phyloP scores from a whole-genome alignment of 805 yeast species.

The Saturnispora mendoncae region DNA sequence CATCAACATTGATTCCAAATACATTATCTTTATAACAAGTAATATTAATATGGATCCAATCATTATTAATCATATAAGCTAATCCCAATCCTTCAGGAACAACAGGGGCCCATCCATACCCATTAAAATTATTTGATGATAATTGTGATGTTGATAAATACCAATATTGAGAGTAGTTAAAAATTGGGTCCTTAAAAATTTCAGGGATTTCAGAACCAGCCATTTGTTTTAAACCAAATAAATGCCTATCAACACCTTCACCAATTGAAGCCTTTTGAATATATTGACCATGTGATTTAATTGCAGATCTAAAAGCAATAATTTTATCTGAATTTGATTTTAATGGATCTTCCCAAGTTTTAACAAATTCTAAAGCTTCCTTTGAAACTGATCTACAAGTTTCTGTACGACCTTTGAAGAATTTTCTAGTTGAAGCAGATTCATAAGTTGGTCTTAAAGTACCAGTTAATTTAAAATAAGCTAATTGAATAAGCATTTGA shows the following conservation, averaged over 20 bases:
- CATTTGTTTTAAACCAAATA: conserved; percentile 78
- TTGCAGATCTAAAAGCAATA: conserved; percentile 61
- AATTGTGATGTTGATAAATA: conserved; percentile 82
- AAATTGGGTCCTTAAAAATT: conserved; percentile 68
- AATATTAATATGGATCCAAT: conserved; percentile 79
- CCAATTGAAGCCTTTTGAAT: conserved; percentile 76
- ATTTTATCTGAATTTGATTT: conserved; percentile 49
- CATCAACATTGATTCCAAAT: conserved; percentile 44
- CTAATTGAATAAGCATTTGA: conserved; percentile 86
- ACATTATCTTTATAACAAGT: conserved; percentile 60
- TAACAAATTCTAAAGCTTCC: conserved; percentile 62
- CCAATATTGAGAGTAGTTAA: conserved; percentile 75
- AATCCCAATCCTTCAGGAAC: conserved; percentile 89
- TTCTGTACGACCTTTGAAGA: conserved; percentile 87
- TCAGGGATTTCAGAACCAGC: conserved; percentile 48
- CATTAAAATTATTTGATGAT: conserved; percentile 75
- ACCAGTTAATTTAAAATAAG: conserved; percentile 77
- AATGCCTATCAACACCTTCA: conserved; percentile 86
- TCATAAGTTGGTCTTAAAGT: conserved; percentile 86
- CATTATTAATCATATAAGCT: conserved; percentile 85
- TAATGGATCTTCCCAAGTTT: conserved; percentile 56
- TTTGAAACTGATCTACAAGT: conserved; percentile 77
- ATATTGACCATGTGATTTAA: conserved; percentile 64
- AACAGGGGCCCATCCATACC: conserved; percentile 95
- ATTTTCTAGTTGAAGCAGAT: conserved; percentile 89